A percentile compares a stretch with the other conserved stretches of the same genome.
Evolutionary conservation across 768 basidiomycete species (phyloP).

Genomic region (Xanthoconium stramineum): DNA sequence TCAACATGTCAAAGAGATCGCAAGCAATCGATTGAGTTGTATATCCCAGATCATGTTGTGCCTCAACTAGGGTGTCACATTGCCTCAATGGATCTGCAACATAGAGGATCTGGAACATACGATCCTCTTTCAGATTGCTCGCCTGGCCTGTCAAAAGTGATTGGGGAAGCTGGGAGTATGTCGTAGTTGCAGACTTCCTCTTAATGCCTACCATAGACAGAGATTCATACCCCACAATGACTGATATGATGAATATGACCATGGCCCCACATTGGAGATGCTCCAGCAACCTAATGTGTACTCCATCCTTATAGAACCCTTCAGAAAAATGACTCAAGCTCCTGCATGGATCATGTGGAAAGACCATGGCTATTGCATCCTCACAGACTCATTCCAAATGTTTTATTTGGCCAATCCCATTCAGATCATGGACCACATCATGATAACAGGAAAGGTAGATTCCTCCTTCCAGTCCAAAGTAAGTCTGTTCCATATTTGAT

Average conservation of each 20-base stretch:
- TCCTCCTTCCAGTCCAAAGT: no score
- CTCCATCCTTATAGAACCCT: background rate
- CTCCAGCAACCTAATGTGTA: conserved; percentile 3
- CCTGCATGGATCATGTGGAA: conserved; percentile 9
- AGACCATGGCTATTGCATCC: conserved; percentile 7
- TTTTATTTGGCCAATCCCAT: background rate
- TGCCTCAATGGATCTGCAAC: background rate
- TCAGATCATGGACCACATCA: background rate
- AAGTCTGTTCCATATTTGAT: no score
- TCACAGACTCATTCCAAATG: conserved; percentile 4
- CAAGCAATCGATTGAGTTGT: background rate
- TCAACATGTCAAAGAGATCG: no score
- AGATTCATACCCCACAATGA: background rate
- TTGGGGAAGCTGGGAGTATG: no score
- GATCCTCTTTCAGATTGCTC: no score
- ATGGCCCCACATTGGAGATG: conserved; percentile 9
- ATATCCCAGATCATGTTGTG: background rate
- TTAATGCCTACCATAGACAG: background rate
- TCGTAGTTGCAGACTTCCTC: background rate
- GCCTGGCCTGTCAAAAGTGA: no score
- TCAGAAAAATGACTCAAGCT: background rate
- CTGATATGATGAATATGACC: conserved; percentile 4
- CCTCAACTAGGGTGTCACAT: background rate
- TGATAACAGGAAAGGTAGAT: background rate
- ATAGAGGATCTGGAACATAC: background rate